Base-by-base conservation (phyloP, 164 flowering plant species). In the Vitis riparia region DNA sequence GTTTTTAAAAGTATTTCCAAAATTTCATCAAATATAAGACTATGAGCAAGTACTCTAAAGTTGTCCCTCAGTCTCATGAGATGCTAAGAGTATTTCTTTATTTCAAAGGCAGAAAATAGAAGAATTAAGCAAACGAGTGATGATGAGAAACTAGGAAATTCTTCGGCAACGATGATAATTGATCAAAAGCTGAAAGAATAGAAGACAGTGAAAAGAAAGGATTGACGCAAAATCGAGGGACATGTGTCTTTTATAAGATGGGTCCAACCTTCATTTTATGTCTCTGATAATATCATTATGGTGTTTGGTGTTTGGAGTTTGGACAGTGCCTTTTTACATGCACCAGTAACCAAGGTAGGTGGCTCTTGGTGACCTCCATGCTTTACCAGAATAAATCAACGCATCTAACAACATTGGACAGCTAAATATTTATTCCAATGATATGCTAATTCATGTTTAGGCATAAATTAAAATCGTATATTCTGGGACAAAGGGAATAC, bases 191-290 rank as follows among this genome's bases (percentile, higher is more conserved):
- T 37, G 19, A 37, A 32, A 61, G 16, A 61, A 11, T 59, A 27
- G 37, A 57, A 68, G 68, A 52, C 72, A 51, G 55, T 69, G 77
- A 69, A 74, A 68, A 69, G 69, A 51, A 51, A 13, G 16, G 51
- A 51, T 59, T 59, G 70, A 74, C 69, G 53, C 66, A 57, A 51
- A 57, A 17, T 59, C 15, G 53, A 4, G 65, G 59, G 73, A 68
- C 77, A 68, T 37, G 2, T 3, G 7, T 5, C 57, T 63, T 68
- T 57, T 73, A 63, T 4, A 55, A 61, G 29, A 66, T 55, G 75
- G 75, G 75, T 52, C 75, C 75, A 73, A 29, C 50, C 23, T 15
- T 17, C 17, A 17, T 59, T 51, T 66, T 51, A 51, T 72, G 70
- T 51, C 51, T 32, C 27, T 62, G 37, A 55, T 67, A 37, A 5